phyloP scores from a whole-genome alignment of 768 basidiomycete species.

The Leucocoprinus leucothites region DNA sequence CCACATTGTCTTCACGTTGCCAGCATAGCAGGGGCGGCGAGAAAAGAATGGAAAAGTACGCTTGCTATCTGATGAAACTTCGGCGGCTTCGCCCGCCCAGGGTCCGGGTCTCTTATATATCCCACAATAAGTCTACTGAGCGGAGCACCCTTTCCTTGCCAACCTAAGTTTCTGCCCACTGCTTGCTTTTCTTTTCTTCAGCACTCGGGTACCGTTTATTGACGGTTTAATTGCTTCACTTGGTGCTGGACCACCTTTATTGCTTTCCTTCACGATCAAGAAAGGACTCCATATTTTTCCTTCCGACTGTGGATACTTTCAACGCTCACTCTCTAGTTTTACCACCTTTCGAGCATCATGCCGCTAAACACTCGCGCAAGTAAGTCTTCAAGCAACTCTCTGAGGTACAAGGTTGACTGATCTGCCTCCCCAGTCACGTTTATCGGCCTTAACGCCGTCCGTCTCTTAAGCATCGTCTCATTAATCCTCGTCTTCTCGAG shows the following conservation, averaged over 20 bases:
- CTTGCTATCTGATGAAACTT: background rate
- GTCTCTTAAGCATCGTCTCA: slow-evolving; percentile 71
- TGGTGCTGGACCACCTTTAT: slow-evolving; percentile 9
- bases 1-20: slow-evolving; percentile 9
- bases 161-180: background rate
- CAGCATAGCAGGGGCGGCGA: background rate
- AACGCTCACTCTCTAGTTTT: background rate
- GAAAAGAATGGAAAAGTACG: slow-evolving; percentile 1
- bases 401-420: background rate
- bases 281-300: background rate
- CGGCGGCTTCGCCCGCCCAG: background rate
- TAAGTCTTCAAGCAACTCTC: background rate
- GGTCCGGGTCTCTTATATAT: slow-evolving; percentile 7
- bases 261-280: background rate
- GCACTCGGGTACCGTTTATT: background rate
- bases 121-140: slow-evolving; percentile 3
- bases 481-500: slow-evolving; percentile 80
- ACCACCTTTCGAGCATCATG: background rate
- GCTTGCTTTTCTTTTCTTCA: background rate
- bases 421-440: slow-evolving; percentile 39
- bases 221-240: background rate
- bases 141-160: background rate
- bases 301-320: background rate
- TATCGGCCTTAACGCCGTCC: slow-evolving; percentile 74
- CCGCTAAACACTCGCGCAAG: slow-evolving; percentile 1